These are phyloP conservation scores for Tetradesmus obliquus DNA, from an alignment of 139 green algal species.

Conservation along the genomic window DNA sequence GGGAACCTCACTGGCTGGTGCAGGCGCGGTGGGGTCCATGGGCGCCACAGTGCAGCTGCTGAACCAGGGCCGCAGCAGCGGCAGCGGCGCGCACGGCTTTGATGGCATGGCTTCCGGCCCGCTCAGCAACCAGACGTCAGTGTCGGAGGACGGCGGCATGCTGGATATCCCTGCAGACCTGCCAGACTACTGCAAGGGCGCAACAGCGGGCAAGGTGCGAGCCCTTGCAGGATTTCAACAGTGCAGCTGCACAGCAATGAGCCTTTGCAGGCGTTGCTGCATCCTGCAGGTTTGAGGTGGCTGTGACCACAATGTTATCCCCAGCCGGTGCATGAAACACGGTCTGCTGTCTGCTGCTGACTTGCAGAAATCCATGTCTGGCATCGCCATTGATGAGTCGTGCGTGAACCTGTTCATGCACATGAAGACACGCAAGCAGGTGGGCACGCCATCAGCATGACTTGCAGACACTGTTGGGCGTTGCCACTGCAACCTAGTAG, in stretches of 20 bases:
- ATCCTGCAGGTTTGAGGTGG: no score
- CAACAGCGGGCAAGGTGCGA: constrained; percentile 49
- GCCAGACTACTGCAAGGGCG: constrained; percentile 40
- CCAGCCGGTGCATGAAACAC: not conserved
- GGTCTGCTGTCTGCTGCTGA: not conserved
- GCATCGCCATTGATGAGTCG: constrained; percentile 80
- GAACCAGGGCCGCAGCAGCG: not conserved
- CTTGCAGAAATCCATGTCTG: constrained; percentile 89
- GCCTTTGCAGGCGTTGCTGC: not conserved
- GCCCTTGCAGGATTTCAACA: not conserved
- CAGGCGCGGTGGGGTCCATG: not conserved
- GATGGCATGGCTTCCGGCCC: constrained; percentile 1
- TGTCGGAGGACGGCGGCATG: not conserved
- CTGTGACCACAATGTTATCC: not conserved
- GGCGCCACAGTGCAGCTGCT: not conserved
- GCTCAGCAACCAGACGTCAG: constrained; percentile 5
- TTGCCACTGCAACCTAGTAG: not conserved
- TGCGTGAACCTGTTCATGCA: constrained; percentile 90
- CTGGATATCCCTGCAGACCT: constrained; percentile 43
- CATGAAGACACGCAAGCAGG: constrained; percentile 83
- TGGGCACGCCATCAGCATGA: constrained; percentile 39
- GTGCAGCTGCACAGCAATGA: not conserved
- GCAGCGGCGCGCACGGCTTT: not conserved
- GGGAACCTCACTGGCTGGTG: not conserved
- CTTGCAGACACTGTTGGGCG: not conserved